Evolutionary conservation across 495 filamentous ascomycete genomes (phyloP).

Genomic region (Aspergillus sparsus): DNA sequence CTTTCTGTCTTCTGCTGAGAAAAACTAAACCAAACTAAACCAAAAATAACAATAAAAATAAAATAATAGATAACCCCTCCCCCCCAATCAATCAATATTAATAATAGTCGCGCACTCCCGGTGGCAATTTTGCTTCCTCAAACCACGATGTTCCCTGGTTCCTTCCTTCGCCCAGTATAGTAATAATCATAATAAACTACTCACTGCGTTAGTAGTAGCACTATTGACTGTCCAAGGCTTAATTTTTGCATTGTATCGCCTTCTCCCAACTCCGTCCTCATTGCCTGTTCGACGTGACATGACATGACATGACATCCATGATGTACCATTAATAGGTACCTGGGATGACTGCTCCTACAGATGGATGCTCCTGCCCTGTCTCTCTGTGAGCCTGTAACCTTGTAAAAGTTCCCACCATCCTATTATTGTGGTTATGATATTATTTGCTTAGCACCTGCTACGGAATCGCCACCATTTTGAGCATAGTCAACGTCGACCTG

Average conservation of each 20-base stretch:
- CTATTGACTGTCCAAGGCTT: background rate
- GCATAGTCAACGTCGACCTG: conserved; percentile 7
- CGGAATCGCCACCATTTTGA: conserved; percentile 22
- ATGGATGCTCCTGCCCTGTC: no score
- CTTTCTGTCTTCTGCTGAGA: background rate
- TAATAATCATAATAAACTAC: no score
- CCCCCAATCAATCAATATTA: no score
- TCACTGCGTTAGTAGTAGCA: no score
- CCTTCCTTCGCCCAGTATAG: no score
- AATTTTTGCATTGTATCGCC: background rate
- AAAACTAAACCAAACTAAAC: background rate
- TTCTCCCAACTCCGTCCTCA: background rate
- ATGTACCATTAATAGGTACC: no score
- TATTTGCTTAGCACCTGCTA: background rate
- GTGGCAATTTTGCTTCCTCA: no score
- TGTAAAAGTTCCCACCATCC: conserved; percentile 7
- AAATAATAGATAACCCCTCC: no score
- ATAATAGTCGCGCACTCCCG: no score
- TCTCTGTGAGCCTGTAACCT: conserved; percentile 20
- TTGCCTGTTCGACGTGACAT: background rate
- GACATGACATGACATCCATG: background rate
- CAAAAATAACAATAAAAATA: background rate
- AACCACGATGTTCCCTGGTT: no score
- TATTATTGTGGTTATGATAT: conserved; percentile 6
- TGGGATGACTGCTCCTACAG: no score